Conservation (phyloP, 2,329 filamentous ascomycete genomes). For the Anthostomella pinea region DNA sequence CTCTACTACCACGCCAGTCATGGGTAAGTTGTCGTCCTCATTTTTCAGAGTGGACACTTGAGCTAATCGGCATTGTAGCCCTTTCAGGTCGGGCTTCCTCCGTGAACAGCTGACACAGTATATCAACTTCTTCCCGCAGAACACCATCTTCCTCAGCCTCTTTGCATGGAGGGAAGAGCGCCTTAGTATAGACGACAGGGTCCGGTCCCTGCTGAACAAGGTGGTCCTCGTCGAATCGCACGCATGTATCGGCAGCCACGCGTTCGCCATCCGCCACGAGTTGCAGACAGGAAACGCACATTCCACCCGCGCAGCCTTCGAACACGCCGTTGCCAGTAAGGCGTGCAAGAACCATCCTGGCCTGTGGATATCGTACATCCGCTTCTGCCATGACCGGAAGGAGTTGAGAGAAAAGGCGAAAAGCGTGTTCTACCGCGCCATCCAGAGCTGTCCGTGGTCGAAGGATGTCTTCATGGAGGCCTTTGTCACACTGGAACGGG, state of each 20-base stretch:
- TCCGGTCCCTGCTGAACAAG: slow-evolving; percentile 62
- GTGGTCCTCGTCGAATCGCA: slow-evolving; percentile 41
- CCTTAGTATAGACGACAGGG: slow-evolving; percentile 71
- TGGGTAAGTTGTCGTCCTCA: slow-evolving; percentile 39
- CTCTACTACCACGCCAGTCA: slow-evolving; percentile 63
- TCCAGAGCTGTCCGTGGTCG: slow-evolving; percentile 38
- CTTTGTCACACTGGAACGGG: slow-evolving; percentile 42
- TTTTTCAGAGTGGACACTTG: background rate
- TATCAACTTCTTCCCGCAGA: slow-evolving; percentile 65
- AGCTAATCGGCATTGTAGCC: slow-evolving; percentile 36
- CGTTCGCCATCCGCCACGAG: slow-evolving; percentile 53
- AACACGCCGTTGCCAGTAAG: slow-evolving; percentile 45
- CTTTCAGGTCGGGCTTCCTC: slow-evolving; percentile 66
- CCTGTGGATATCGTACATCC: slow-evolving; percentile 51
- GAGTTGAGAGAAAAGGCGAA: slow-evolving; percentile 26
- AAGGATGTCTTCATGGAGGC: slow-evolving; percentile 52
- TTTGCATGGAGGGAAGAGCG: slow-evolving; percentile 72
- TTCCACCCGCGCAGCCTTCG: slow-evolving; percentile 50
- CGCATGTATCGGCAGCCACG: slow-evolving; percentile 42
- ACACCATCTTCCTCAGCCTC: slow-evolving; percentile 71
- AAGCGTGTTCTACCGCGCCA: slow-evolving; percentile 32
- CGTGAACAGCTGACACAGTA: slow-evolving; percentile 60
- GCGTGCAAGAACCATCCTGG: slow-evolving; percentile 38
- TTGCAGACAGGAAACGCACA: slow-evolving; percentile 45
- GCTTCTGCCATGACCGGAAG: slow-evolving; percentile 38